Evolutionary conservation across 225 moss, liverwort and hornwort species (phyloP).

Genomic region (Asterella californica): DNA sequence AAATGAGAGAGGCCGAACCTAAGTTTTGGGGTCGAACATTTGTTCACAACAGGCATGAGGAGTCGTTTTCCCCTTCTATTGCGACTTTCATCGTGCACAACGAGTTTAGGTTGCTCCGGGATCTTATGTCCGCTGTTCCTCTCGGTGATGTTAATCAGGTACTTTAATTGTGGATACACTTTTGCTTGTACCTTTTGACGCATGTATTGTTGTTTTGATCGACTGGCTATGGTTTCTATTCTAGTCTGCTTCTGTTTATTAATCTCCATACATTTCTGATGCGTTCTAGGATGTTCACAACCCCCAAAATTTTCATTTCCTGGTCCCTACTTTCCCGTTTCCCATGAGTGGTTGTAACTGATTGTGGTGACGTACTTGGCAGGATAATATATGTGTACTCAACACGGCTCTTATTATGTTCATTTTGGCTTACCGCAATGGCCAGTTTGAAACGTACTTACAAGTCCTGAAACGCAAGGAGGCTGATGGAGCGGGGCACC

Average conservation of each 20-base stretch:
- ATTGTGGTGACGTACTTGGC: constrained; percentile 2
- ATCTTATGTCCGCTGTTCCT: constrained; percentile 65
- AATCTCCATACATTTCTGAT: too few species aligned
- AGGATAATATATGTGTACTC: constrained; percentile 73
- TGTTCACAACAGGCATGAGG: constrained; percentile 14
- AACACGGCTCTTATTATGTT: constrained; percentile 67
- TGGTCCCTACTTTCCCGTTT: too few species aligned
- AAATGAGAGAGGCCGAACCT: neutral
- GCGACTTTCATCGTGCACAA: constrained; percentile 57
- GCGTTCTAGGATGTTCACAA: too few species aligned
- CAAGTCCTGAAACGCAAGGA: constrained; percentile 37
- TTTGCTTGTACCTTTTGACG: neutral
- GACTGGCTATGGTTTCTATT: too few species aligned
- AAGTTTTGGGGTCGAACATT: neutral
- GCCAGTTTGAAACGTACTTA: constrained; percentile 42
- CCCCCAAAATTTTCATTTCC: too few species aligned
- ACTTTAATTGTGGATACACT: neutral
- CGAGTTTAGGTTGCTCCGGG: constrained; percentile 48
- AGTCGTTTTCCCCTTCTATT: constrained; percentile 44
- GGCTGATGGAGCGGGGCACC: constrained; percentile 4
- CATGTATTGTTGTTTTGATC: neutral
- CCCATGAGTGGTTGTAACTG: too few species aligned
- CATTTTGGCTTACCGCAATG: constrained; percentile 59
- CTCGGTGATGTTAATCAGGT: constrained; percentile 74
- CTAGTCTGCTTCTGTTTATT: too few species aligned